Base-by-base conservation (phyloP, 371 early-diverging fungal genomes). In the Mycotypha africana region DNA sequence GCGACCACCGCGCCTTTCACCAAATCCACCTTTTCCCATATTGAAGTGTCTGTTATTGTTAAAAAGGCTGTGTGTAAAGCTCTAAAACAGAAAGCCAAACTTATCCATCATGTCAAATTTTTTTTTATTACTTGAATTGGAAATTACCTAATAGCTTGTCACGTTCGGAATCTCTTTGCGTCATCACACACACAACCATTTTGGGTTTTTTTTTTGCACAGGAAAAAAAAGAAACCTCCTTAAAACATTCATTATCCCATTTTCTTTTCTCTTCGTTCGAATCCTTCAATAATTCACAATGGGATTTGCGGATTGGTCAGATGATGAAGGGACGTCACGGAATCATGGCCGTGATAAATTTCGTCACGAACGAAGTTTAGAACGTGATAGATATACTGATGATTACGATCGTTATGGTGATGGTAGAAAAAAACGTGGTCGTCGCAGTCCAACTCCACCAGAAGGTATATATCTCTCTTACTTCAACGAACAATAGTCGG, bases 321-420 rank as follows among this genome's bases (percentile, higher is more conserved):
- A 79, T 66, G 80, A 81, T 41, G 79, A 80, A 35, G 65, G 59
- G 19, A 56, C 64, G 48, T 47, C 61, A 19, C 61, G 56, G 30
- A 68, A 65, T 10, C 76, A 77, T 26, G 69, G 74, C 35, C 77
- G 82, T 31, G 85, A 85, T 45, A 82, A 80, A 53, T 86, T 84
- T 63, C 76, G 84, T 30, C 80, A 82, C 44, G 87, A 85, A 43
- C 74, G 84, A 25, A 84, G 84, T 50, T 62, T 82, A 19, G 86
- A 84, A 34, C 79, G 82, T 44, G 83, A 82, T 54, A 76, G 65
- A 58, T 71, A 63, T 56, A 70, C 44, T 58, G 81, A 74, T 63
- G 79, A 73, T 60, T 69, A 47, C 51, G 71, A 66, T 57, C 68
- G 47, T n/a, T 58, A 67, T 41, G 67, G 70, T 34, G 56, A 67